Evolutionary conservation across 768 basidiomycete species (phyloP), one percentile per base, ranked within the genome.

Genomic region (Tubosaeta brunneosetosa): DNA sequence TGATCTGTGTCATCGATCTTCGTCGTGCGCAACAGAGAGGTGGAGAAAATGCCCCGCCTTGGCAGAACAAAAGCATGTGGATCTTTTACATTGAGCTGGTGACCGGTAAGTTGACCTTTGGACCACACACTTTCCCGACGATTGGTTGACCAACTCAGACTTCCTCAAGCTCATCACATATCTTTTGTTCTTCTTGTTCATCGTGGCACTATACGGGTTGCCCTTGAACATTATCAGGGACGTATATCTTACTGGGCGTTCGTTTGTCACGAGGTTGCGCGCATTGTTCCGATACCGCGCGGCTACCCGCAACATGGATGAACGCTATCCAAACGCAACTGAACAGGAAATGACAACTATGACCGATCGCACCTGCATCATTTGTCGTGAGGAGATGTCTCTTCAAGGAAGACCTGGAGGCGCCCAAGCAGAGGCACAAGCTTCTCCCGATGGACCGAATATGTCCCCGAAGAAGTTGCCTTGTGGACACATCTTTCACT

Each of bases 11-110:
- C 14, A 79, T 89, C 55, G 97, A 99, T 66, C 71, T 93, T 44
- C 77, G 90, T 27, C 79, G 91, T 22, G 92, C 94, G 2, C 80
- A 83, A 44, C 74, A 76, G 48, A 72, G 86, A 51, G 91, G 91
- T 34, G 89, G 89, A 29, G 90, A 88, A 68, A 88, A 87, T 67
- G 84, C 89, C 2, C 86, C 93, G 56, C 82, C 86, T 44, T 98
- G 97, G 97, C 94, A 99, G 69, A 88, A 94, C 64, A 98, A 97
- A 77, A 93, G 91, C 74, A 94, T 97, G 85, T 94, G 85, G 77
- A 76, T 89, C 9, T 97, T 97, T 74, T 98, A 97, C 66, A 84
- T 97, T 52, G 97, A 98, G 64, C 73, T 98, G 48, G 76, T 78
- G 26, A 94, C 94, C 38, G 94, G 95, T 94, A 57, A 44, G 83